Conservation (phyloP, 768 basidiomycete genomes). For the Coprinopsis strossmayeri region DNA sequence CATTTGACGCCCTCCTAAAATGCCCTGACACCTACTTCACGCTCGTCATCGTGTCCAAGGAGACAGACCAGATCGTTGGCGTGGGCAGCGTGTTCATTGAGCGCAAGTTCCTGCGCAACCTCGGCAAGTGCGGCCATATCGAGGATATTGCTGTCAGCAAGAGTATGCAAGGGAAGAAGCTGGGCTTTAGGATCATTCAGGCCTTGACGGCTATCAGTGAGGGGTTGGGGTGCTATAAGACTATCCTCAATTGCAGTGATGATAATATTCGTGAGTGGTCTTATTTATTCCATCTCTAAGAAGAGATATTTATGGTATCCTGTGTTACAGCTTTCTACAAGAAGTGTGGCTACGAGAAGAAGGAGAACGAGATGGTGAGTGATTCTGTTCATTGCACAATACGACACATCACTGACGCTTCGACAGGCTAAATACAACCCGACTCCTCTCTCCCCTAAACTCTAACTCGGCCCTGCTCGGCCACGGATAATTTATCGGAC, state of each 20-base stretch:
- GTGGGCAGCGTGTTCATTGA: slow-evolving; percentile 85
- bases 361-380: slow-evolving; percentile 90
- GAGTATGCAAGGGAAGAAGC: slow-evolving; percentile 83
- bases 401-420: too few relatives aligned
- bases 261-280: slow-evolving; percentile 78
- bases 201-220: slow-evolving; percentile 83
- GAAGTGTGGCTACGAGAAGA: slow-evolving; percentile 90
- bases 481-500: too few relatives aligned
- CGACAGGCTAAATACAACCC: too few relatives aligned
- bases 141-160: slow-evolving; percentile 96
- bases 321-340: slow-evolving; percentile 89
- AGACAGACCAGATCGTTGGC: slow-evolving; percentile 74
- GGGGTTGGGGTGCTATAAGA: slow-evolving; percentile 84
- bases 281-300: slow-evolving; percentile 6
- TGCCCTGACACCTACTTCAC: slow-evolving; percentile 67
- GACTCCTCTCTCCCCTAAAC: not conserved
- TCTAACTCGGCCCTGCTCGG: not conserved
- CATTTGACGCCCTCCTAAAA: slow-evolving; percentile 56
- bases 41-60: slow-evolving; percentile 74
- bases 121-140: slow-evolving; percentile 91
- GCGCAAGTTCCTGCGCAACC: slow-evolving; percentile 85
- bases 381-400: not conserved
- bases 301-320: not conserved
- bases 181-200: slow-evolving; percentile 83
- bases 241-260: slow-evolving; percentile 91